phyloP scores from a whole-genome alignment of 768 basidiomycete genomes.

The Plicaturopsis crispa region DNA sequence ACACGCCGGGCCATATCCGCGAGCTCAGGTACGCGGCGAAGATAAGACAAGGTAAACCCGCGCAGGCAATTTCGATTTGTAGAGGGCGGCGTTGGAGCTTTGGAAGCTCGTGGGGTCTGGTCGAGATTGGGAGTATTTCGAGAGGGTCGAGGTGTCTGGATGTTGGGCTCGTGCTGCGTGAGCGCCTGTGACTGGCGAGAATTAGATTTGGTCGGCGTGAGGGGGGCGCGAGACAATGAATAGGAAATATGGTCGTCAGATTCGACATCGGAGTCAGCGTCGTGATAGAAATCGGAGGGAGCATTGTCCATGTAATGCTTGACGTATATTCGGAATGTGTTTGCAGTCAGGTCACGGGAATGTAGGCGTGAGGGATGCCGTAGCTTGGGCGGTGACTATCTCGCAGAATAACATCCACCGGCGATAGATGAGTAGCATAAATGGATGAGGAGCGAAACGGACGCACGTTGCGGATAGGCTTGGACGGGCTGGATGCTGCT shows the following conservation, averaged over 20 bases:
- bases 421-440: not conserved
- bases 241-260: constrained; percentile 1
- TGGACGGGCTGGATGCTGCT: constrained; percentile 20
- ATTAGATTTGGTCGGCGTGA: not conserved
- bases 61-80: constrained; percentile 10
- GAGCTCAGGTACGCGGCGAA: constrained; percentile 72
- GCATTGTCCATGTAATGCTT: constrained; percentile 74
- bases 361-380: constrained; percentile 70
- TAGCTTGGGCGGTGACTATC: constrained; percentile 35
- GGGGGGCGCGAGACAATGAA: not conserved
- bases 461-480: constrained; percentile 8
- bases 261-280: constrained; percentile 4
- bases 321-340: constrained; percentile 68
- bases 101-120: constrained; percentile 20
- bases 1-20: constrained; percentile 56
- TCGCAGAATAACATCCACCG: constrained; percentile 3
- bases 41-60: constrained; percentile 68
- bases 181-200: not conserved
- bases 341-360: constrained; percentile 57
- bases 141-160: constrained; percentile 19
- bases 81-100: constrained; percentile 1
- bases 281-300: constrained; percentile 12
- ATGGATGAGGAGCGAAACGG: not conserved
- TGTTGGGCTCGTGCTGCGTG: constrained; percentile 7
- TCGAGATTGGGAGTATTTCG: constrained; percentile 5